Percentiles rank a stretch among this genome's conserved stretches.
Conservation (phyloP, 306 rosid genomes). For the Citrullus amarus region DNA sequence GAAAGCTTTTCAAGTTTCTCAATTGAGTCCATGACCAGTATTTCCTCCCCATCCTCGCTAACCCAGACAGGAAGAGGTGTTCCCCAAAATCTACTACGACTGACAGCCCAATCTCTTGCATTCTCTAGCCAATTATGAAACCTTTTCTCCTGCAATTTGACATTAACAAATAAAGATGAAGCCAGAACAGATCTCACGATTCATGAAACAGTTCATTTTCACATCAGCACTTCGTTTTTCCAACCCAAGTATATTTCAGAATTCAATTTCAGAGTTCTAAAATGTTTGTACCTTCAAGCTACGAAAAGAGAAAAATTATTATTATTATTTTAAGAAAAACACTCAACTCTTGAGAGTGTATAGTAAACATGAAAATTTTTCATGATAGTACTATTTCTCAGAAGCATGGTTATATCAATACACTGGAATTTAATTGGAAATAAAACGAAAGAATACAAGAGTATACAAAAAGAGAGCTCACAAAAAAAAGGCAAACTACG, state of each 20-base stretch:
- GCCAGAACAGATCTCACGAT: background rate
- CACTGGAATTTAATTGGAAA: background rate
- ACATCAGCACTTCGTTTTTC: background rate
- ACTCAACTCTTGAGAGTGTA: background rate
- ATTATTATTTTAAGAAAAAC: background rate
- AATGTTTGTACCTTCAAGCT: background rate
- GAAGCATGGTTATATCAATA: background rate
- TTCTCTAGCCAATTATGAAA: conserved; percentile 99
- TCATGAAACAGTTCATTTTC: background rate
- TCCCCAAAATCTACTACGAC: conserved; percentile 99
- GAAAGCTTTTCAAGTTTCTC: conserved; percentile 78
- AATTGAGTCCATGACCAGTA: conserved; percentile 68
- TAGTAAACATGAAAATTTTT: background rate
- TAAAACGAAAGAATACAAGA: too few relatives aligned
- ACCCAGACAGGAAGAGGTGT: conserved; percentile 96
- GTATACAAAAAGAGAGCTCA: background rate
- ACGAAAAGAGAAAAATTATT: background rate
- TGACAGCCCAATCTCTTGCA: conserved; percentile 99
- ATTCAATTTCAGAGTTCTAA: background rate
- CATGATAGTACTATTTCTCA: background rate
- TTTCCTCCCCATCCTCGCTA: conserved; percentile 80
- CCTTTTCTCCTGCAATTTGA: conserved; percentile 53
- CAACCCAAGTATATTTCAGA: background rate
- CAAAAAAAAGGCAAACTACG: too few relatives aligned
- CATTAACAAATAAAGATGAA: background rate